phyloP scores from a whole-genome alignment of 805 yeast species.

The Starmera quercuum region DNA sequence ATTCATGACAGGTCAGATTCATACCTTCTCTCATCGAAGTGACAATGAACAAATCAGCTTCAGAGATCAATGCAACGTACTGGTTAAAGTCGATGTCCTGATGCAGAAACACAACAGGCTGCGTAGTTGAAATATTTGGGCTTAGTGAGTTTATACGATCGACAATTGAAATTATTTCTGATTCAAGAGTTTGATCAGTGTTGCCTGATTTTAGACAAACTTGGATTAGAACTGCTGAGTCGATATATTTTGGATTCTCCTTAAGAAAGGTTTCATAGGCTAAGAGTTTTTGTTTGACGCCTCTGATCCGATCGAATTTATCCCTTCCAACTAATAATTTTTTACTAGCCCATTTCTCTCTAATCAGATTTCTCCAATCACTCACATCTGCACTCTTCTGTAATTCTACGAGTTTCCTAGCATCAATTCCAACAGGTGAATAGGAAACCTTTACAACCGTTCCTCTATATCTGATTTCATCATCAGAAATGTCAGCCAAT shows the following conservation, averaged over 20 bases:
- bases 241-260: conserved; percentile 63
- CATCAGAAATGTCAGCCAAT: conserved; percentile 72
- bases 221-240: conserved; percentile 70
- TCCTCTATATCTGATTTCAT: conserved; percentile 53
- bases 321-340: conserved; percentile 80
- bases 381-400: conserved; percentile 42
- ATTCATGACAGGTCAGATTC: conserved; percentile 95
- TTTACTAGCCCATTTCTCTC: conserved; percentile 71
- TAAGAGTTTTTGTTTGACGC: conserved; percentile 76
- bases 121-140: conserved; percentile 62
- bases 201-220: conserved; percentile 56
- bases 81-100: conserved; percentile 88
- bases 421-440: conserved; percentile 77
- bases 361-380: conserved; percentile 62
- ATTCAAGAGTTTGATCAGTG: conserved; percentile 54
- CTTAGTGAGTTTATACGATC: conserved; percentile 79
- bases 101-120: conserved; percentile 81
- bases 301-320: conserved; percentile 80
- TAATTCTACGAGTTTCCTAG: conserved; percentile 40
- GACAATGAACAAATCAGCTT: conserved; percentile 83
- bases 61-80: conserved; percentile 76
- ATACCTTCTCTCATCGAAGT: conserved; percentile 94
- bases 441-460: conserved; percentile 47
- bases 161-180: conserved; percentile 67
- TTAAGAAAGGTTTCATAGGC: conserved; percentile 79